Evolutionary conservation across 1,284 basidiomycete species (phyloP), one percentile per base, ranked within the genome.

Genomic region (Apiotrichum mycotoxinovorans): DNA sequence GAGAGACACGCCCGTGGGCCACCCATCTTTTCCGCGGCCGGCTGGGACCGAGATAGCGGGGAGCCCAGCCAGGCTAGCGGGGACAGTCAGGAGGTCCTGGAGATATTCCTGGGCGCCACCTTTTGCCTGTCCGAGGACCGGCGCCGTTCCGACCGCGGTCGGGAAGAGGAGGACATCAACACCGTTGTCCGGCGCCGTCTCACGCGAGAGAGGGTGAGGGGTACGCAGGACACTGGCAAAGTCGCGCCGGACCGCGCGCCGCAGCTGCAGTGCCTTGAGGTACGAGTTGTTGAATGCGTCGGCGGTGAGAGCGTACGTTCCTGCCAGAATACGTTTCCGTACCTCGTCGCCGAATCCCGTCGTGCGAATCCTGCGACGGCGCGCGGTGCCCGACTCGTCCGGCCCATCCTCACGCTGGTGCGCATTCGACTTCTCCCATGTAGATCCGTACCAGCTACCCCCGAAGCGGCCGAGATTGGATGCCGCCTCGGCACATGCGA

Each of bases 221-320:
- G 82, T 72, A 1, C 81, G 78, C 73, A 97, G 91, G 23, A 87
- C 83, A 0, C 71, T 66, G 63, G 88, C 80, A 65, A 93, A 95
- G 67, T 97, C 93, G 4, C 81, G 67, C 61, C 84, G 83, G 51
- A 98, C 79, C 9, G 83, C 75, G 42, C 83, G 81, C 1, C 95
- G 84, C 22, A 97, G 83, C 20, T 85, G 82, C 60, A 93, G 87
- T 0, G 96, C 93, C 77, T 95, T 89, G 4, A 98, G 81, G 72
- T 93, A 98, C 74, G 95, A 97, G 71, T 96, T 97, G 77, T 98
- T 89, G 72, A 94, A 96, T 17, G 91, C 92, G 62, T 91, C 91
- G 18, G 93, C 91, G 0, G 88, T 88, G 20, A 98, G 79, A 1
- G 93, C 90, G 71, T 95, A 92, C 0, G 92, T 92, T 0, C 95